Conservation (phyloP, 2,329 filamentous ascomycete genomes). For the Sclerotinia borealis region DNA sequence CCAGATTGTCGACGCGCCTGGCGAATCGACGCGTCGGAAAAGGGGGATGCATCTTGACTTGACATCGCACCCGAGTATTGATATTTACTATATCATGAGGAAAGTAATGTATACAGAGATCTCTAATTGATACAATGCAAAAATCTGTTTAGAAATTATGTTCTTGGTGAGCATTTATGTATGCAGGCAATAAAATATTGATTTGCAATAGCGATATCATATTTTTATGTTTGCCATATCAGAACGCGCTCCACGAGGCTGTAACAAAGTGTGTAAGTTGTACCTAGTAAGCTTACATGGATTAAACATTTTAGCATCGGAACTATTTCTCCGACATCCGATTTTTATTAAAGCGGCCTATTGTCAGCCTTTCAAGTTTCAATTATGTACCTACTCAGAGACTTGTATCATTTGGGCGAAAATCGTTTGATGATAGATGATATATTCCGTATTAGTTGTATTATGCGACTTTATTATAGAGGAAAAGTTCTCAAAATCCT, state of each 20-base stretch:
- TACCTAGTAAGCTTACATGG: too few species aligned
- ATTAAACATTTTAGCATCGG: background rate
- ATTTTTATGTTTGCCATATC: background rate
- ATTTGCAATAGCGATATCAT: background rate
- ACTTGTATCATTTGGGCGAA: too few species aligned
- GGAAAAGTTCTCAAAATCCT: too few species aligned
- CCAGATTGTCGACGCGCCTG: conserved; percentile 26
- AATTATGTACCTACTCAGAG: too few species aligned
- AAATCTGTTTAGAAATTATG: conserved; percentile 1
- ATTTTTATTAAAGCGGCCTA: background rate
- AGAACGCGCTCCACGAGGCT: background rate
- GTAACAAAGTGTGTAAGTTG: too few species aligned
- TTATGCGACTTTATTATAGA: too few species aligned
- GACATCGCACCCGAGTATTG: conserved; percentile 31
- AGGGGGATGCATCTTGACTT: conserved; percentile 24
- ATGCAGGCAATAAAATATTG: background rate
- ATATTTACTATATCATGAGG: conserved; percentile 28
- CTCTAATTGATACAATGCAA: conserved; percentile 8
- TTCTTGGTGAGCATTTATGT: background rate
- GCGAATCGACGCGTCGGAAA: conserved; percentile 26
- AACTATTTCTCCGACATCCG: background rate
- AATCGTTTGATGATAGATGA: too few species aligned
- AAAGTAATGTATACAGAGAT: conserved; percentile 17
- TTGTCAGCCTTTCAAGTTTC: background rate
- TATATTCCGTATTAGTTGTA: too few species aligned